Conservation (phyloP, 768 basidiomycete genomes). For the Mrakia gelida region DNA sequence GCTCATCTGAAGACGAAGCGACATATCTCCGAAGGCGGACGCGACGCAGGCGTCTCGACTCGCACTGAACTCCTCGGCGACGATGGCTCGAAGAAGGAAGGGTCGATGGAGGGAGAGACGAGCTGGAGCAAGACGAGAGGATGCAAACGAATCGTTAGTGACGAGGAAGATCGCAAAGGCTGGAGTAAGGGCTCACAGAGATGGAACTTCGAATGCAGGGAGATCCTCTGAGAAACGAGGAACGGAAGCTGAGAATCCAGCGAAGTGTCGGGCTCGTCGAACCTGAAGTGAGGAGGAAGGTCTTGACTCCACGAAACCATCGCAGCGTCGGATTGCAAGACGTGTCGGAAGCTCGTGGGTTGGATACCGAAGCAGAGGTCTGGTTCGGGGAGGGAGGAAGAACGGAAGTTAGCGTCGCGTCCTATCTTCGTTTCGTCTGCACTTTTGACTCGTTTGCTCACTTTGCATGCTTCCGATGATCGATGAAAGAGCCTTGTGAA, state of each 20-base stretch:
- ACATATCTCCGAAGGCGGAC: constrained; percentile 34
- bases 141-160: too few species aligned
- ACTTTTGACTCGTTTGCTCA: not conserved
- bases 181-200: constrained; percentile 9
- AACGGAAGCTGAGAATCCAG: constrained; percentile 30
- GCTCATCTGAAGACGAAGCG: constrained; percentile 32
- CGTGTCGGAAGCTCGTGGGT: constrained; percentile 31
- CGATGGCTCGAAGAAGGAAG: constrained; percentile 34
- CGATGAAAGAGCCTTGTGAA: constrained; percentile 32
- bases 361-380: constrained; percentile 32
- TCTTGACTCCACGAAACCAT: constrained; percentile 30
- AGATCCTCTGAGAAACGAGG: constrained; percentile 34
- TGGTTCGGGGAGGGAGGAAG: not conserved
- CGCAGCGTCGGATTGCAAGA: constrained; percentile 32
- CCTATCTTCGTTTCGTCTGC: not conserved
- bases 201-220: constrained; percentile 35
- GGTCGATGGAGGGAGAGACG: constrained; percentile 37
- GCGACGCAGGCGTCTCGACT: constrained; percentile 33
- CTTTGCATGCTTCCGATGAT: constrained; percentile 35
- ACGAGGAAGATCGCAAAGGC: too few species aligned
- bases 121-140: not conserved
- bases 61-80: not conserved
- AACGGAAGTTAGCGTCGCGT: not conserved
- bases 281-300: constrained; percentile 36
- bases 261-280: constrained; percentile 31